Conservation (phyloP, 106 monocot genomes). For the Gastrodia elata region DNA sequence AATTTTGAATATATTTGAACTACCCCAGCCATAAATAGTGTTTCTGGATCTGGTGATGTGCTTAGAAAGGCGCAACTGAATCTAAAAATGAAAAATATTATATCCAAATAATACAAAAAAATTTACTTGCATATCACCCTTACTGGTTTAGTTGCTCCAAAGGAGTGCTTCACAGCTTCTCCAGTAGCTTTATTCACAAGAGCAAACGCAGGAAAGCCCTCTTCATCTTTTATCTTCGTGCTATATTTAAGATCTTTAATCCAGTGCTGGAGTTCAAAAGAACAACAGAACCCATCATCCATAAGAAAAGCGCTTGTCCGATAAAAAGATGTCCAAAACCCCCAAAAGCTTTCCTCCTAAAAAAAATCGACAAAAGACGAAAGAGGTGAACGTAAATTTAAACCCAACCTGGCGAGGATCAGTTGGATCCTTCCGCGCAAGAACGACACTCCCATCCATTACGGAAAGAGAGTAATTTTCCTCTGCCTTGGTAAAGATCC, state of each 20-base stretch:
- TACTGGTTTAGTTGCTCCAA: constrained; percentile 49
- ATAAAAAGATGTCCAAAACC: neutral
- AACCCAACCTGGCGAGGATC: constrained; percentile 39
- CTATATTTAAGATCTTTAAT: constrained; percentile 69
- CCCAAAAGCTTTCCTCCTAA: too few species aligned
- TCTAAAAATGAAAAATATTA: too few species aligned
- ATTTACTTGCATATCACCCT: constrained; percentile 15
- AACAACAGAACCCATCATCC: neutral
- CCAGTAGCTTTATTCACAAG: constrained; percentile 71
- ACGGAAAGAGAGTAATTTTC: constrained; percentile 46
- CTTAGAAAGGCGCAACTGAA: too few species aligned
- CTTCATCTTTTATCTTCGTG: constrained; percentile 60
- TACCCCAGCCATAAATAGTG: too few species aligned
- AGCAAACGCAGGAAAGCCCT: constrained; percentile 61
- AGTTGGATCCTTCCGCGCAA: constrained; percentile 33
- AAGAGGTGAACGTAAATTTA: neutral
- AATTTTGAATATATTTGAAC: neutral
- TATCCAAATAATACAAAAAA: too few species aligned
- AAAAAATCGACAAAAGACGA: neutral
- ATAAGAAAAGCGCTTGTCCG: too few species aligned
- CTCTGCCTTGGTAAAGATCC: constrained; percentile 45
- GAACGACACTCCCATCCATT: constrained; percentile 43
- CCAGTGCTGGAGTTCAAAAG: constrained; percentile 52
- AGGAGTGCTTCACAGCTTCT: constrained; percentile 58
- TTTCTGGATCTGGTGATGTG: too few species aligned